phyloP scores from a whole-genome alignment of 2,329 filamentous ascomycete genomes.

The Ascochyta fabae region DNA sequence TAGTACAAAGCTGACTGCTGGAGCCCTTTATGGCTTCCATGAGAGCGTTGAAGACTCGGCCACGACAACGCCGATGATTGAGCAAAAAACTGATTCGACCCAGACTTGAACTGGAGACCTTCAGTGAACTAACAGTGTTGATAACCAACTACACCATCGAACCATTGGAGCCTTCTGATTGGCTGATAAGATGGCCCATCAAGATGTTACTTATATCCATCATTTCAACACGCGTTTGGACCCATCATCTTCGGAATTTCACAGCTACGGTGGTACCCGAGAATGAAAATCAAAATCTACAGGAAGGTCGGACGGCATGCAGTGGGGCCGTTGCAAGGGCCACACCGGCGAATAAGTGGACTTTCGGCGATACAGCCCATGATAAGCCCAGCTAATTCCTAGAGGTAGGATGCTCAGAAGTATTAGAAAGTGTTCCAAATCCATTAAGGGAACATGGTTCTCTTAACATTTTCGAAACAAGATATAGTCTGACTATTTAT shows the following conservation, averaged over 20 bases:
- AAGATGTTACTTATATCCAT: no score
- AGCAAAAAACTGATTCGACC: conserved; percentile 17
- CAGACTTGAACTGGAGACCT: conserved; percentile 29
- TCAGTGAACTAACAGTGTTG: conserved; percentile 41
- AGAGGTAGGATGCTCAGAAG: no score
- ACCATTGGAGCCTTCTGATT: conserved; percentile 1
- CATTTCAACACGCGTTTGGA: no score
- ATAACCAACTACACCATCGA: conserved; percentile 55
- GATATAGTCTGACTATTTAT: no score
- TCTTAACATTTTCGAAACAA: neutral
- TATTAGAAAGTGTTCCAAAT: no score
- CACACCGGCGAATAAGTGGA: neutral
- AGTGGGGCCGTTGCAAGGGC: neutral
- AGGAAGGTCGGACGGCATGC: neutral
- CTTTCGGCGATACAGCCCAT: neutral
- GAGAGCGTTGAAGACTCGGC: neutral
- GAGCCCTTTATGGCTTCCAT: neutral
- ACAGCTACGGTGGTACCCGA: no score
- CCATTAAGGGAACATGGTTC: neutral
- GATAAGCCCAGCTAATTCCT: no score
- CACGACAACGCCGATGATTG: neutral
- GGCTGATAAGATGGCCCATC: neutral
- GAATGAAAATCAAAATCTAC: neutral
- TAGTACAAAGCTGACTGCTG: neutral
- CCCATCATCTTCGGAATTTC: no score